A percentile compares a stretch with the other conserved stretches of the same genome.
These are phyloP conservation scores for Penicillium robsamsonii DNA, from an alignment of 495 filamentous ascomycete genomes.

Conservation along the genomic window DNA sequence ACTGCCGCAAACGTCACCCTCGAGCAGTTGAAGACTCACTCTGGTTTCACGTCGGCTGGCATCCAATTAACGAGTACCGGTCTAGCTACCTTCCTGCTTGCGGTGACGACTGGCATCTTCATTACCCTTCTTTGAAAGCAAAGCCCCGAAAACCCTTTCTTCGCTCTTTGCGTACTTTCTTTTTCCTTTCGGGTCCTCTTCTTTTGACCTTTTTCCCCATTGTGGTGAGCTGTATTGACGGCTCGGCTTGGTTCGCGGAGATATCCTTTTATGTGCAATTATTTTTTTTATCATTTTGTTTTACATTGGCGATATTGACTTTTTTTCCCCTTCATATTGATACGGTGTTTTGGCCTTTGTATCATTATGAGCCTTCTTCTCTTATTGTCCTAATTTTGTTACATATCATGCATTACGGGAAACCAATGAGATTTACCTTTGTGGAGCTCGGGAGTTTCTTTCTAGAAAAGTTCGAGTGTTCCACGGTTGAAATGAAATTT, in stretches of 20 bases:
- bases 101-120: neutral
- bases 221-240: neutral
- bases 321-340: neutral
- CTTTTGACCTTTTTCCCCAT: neutral
- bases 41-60: neutral
- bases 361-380: neutral
- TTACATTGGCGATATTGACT: neutral
- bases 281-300: neutral
- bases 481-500: neutral
- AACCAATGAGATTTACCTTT: neutral
- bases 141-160: neutral
- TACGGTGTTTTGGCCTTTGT: neutral
- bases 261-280: slow-evolving; percentile 8
- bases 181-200: neutral
- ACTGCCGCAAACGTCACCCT: slow-evolving; percentile 16
- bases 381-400: neutral
- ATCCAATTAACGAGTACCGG: neutral
- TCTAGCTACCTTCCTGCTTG: neutral
- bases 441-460: neutral
- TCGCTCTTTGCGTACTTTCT: neutral
- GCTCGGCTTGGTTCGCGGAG: neutral
- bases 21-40: slow-evolving; percentile 15
- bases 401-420: neutral
- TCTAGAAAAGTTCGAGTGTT: neutral
- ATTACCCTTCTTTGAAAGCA: neutral